phyloP scores from a whole-genome alignment of 2,329 filamentous ascomycete species.

The Fusarium goolgardi region DNA sequence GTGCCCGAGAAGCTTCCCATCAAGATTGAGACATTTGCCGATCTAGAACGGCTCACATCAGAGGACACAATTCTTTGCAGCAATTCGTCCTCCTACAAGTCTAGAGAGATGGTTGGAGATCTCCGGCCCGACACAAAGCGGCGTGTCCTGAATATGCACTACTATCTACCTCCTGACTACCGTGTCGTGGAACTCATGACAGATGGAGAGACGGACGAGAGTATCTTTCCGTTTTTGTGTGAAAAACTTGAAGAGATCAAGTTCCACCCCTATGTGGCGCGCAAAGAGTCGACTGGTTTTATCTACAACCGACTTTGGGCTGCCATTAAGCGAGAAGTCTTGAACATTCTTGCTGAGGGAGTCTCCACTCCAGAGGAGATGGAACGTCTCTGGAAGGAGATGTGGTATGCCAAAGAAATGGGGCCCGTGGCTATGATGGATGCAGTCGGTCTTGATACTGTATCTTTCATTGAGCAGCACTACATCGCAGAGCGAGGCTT shows the following conservation, averaged over 20 bases:
- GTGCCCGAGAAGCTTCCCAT: slow-evolving; percentile 10
- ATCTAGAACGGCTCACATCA: background rate
- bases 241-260: background rate
- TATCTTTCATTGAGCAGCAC: slow-evolving; percentile 20
- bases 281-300: slow-evolving; percentile 19
- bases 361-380: slow-evolving; percentile 12
- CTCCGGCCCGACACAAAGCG: background rate
- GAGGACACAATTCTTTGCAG: slow-evolving; percentile 3
- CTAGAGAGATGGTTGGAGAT: slow-evolving; percentile 1
- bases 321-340: slow-evolving; percentile 12
- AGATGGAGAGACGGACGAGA: background rate
- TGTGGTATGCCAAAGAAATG: slow-evolving; percentile 11
- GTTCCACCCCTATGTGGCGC: slow-evolving; percentile 7
- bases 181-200: slow-evolving; percentile 20
- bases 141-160: slow-evolving; percentile 20
- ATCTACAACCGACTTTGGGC: slow-evolving; percentile 21
- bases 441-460: slow-evolving; percentile 12
- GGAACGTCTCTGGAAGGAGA: slow-evolving; percentile 8
- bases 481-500: slow-evolving; percentile 7
- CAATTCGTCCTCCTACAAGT: slow-evolving; percentile 18
- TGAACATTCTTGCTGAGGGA: background rate
- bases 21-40: slow-evolving; percentile 21
- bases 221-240: slow-evolving; percentile 6
- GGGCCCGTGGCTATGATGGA: slow-evolving; percentile 19
- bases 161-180: slow-evolving; percentile 16